Conservation (phyloP, 176 grass and related monocot genomes). For the Zizania latifolia region DNA sequence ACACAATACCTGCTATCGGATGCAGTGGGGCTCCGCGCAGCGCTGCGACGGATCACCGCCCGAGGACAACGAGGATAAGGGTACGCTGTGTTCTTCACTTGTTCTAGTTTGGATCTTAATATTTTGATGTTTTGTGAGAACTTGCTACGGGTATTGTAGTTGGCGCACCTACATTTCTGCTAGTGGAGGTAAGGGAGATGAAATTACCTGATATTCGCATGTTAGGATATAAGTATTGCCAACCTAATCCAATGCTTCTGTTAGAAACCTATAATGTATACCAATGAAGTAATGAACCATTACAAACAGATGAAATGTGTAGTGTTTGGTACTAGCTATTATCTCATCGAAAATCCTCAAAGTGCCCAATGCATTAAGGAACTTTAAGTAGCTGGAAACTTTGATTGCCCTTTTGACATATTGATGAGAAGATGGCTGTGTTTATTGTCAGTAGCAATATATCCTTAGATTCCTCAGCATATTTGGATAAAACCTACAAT, state of each 20-base stretch:
- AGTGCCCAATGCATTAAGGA: neutral
- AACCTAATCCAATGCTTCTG: neutral
- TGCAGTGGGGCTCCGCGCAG: conserved; percentile 78
- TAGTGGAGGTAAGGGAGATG: neutral
- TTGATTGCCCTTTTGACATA: neutral
- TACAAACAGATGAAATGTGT: neutral
- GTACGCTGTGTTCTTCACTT: conserved; percentile 20
- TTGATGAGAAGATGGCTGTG: neutral
- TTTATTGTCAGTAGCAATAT: conserved; percentile 12
- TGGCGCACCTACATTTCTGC: neutral
- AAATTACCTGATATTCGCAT: conserved; percentile 2
- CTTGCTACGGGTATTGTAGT: neutral
- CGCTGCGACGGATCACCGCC: conserved; percentile 62
- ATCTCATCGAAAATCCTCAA: neutral
- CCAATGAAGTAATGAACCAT: neutral
- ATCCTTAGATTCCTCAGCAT: conserved; percentile 33
- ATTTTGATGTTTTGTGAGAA: neutral
- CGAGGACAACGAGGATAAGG: conserved; percentile 56
- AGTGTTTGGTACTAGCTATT: neutral
- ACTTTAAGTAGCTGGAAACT: neutral
- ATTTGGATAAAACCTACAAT: conserved; percentile 43
- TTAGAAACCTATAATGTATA: neutral
- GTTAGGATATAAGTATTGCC: neutral
- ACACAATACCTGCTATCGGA: conserved; percentile 87
- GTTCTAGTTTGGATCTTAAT: neutral